These are phyloP conservation scores for Penicillium malachiteum DNA, from an alignment of 495 filamentous ascomycete genomes.

Conservation along the genomic window DNA sequence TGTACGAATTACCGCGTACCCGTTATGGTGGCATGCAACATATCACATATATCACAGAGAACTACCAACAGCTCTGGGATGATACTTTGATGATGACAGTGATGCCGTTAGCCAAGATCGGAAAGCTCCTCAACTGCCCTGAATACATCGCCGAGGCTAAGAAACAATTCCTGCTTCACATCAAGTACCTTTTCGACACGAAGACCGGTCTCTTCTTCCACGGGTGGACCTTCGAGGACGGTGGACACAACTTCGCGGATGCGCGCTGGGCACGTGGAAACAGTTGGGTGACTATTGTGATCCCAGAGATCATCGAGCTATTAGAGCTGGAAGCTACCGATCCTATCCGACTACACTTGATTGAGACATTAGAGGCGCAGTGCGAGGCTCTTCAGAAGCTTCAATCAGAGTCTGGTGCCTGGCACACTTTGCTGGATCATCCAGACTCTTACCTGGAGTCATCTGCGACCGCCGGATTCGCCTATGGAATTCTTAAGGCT, in stretches of 20 bases:
- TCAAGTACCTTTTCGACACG: slow-evolving; percentile 61
- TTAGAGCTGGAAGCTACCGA: slow-evolving; percentile 48
- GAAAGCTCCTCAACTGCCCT: slow-evolving; percentile 52
- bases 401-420: slow-evolving; percentile 52
- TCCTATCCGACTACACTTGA: slow-evolving; percentile 48
- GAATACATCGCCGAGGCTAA: slow-evolving; percentile 64
- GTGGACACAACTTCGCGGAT: slow-evolving; percentile 57
- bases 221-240: slow-evolving; percentile 10
- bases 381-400: slow-evolving; percentile 47
- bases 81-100: slow-evolving; percentile 65
- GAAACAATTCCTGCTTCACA: slow-evolving; percentile 60
- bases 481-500: slow-evolving; percentile 70
- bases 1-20: slow-evolving; percentile 9
- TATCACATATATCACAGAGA: slow-evolving; percentile 5
- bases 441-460: slow-evolving; percentile 55
- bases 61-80: slow-evolving; percentile 11
- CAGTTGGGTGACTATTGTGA: slow-evolving; percentile 61
- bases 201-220: slow-evolving; percentile 61
- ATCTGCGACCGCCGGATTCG: slow-evolving; percentile 68
- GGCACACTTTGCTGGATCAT: slow-evolving; percentile 58
- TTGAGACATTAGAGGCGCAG: slow-evolving; percentile 54
- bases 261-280: slow-evolving; percentile 60
- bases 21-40: slow-evolving; percentile 6
- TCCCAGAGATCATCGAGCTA: slow-evolving; percentile 62
- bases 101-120: slow-evolving; percentile 65